These are phyloP conservation scores for Colletotrichum chrysophilum DNA, from an alignment of 2,329 filamentous ascomycete genomes.

Conservation along the genomic window DNA sequence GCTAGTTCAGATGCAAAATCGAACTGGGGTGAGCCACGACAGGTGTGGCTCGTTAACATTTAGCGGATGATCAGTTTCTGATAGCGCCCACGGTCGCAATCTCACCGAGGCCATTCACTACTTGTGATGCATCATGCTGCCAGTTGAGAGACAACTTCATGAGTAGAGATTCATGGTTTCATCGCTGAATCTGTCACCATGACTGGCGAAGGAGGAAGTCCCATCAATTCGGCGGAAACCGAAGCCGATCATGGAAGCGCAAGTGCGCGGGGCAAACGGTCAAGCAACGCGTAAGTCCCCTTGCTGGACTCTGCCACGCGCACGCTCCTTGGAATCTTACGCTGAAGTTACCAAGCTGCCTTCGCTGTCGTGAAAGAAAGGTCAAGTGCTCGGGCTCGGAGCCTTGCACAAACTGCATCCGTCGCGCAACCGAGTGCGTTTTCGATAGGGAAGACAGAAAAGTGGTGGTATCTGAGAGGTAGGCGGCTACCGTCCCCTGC, in stretches of 20 bases:
- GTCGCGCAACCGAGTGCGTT: slow-evolving; percentile 1
- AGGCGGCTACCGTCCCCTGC: not conserved
- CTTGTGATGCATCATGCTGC: not conserved
- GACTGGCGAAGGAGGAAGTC: not conserved
- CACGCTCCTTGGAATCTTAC: not conserved
- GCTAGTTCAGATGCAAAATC: not conserved
- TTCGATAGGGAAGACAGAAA: slow-evolving; percentile 17
- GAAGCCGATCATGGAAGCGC: not conserved
- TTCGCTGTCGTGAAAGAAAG: slow-evolving; percentile 9
- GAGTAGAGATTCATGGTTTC: not conserved
- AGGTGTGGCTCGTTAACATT: not conserved
- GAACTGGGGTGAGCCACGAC: not conserved
- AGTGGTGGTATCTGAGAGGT: slow-evolving; percentile 13
- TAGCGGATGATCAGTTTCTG: not conserved
- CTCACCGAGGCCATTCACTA: not conserved
- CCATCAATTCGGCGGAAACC: not conserved
- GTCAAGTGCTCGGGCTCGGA: slow-evolving; percentile 7
- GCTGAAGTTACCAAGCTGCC: not conserved
- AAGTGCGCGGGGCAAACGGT: not conserved
- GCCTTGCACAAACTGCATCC: slow-evolving; percentile 3
- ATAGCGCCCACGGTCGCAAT: not conserved
- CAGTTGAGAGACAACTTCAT: not conserved
- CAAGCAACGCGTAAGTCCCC: not conserved
- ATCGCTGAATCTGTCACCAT: not conserved
- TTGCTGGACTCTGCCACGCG: not conserved